These are phyloP conservation scores for Globisporangium apiculatum DNA, from an alignment of 352 stramenopile species.

Conservation along the genomic window DNA sequence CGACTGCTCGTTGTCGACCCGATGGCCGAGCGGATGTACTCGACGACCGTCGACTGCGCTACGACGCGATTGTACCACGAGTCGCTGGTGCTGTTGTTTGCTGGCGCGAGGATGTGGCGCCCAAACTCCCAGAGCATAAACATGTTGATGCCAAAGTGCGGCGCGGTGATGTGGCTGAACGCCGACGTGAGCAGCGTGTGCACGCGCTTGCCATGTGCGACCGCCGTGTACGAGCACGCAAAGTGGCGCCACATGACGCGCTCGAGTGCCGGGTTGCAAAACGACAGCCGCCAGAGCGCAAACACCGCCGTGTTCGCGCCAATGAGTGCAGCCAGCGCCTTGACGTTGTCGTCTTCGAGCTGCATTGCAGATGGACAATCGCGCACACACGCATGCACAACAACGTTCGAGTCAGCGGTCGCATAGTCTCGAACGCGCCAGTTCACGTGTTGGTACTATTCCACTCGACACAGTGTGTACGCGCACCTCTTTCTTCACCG, in stretches of 20 bases:
- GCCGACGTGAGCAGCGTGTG: constrained; percentile 73
- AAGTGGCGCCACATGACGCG: constrained; percentile 82
- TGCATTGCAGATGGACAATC: constrained; percentile 6
- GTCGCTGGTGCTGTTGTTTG: constrained; percentile 25
- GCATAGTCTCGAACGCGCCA: too few species aligned
- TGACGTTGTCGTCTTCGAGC: constrained; percentile 60
- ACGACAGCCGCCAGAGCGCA: constrained; percentile 66
- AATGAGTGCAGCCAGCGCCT: constrained; percentile 52
- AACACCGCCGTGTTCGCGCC: constrained; percentile 63
- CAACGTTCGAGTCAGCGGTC: too few species aligned
- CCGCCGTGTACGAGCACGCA: constrained; percentile 72
- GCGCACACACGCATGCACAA: too few species aligned
- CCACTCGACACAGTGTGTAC: too few species aligned
- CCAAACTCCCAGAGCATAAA: constrained; percentile 88
- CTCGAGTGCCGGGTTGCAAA: constrained; percentile 33
- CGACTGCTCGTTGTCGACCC: constrained; percentile 14
- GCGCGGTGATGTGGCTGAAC: constrained; percentile 80
- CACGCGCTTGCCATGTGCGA: constrained; percentile 53
- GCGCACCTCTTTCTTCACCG: constrained; percentile 7
- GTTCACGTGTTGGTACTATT: too few species aligned
- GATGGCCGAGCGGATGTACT: constrained; percentile 25
- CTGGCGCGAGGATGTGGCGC: constrained; percentile 47
- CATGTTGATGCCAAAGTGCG: constrained; percentile 84
- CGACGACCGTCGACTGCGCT: constrained; percentile 36
- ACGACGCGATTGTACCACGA: constrained; percentile 48